Base-by-base conservation (phyloP, 306 rosid species). In the Cyclanthera cordifolia region DNA sequence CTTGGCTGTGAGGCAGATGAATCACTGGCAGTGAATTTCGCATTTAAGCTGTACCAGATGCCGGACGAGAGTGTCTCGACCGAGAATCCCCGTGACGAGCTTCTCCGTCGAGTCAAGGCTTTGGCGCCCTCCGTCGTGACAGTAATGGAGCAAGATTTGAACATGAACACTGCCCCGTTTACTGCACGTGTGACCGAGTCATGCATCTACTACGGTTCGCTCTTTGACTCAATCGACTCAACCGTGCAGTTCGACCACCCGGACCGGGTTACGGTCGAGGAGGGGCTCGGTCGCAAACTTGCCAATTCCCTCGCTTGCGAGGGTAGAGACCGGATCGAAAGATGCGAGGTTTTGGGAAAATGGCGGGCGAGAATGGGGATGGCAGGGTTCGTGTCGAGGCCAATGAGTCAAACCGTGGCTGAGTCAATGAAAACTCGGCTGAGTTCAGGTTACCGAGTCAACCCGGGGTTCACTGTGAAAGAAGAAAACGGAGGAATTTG, bases 311-410 rank as follows among this genome's bases (percentile, higher is more conserved):
- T 93, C 7, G 90, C 95, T 20, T 89, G 96, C 19, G 96, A 93
- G 27, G 98, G 98, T 28, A 84, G 94, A 64, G 96, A 89, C 30
- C 94, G 98, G 1, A 83, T 93, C 6, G 96, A 93, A 32, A 72
- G 98, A 5, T 87, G 94, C 17, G 98, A 93, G 43, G 95, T 93
- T 6, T 89, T 81, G 2, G 98, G 98, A 5, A 93, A 93, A 76
- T 93, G 98, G 98, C 82, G 90, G 69, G 94, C 96, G 68, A 90
- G 98, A 5, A 77, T 90, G 94, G 81, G 88, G 1, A 93, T 93
- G 98, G 95, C 98, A 13, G 98, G 98, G 79, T 93, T 89, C 77
- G 77, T 69, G 76, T 61, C 74, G 52, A 87, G 79, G 28, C 78
- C 84, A 1, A 72, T 87, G 94, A 76, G 88, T 75, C 95, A 72